Conservation (phyloP, 2,329 filamentous ascomycete genomes). For the Xylariaceae sp. region DNA sequence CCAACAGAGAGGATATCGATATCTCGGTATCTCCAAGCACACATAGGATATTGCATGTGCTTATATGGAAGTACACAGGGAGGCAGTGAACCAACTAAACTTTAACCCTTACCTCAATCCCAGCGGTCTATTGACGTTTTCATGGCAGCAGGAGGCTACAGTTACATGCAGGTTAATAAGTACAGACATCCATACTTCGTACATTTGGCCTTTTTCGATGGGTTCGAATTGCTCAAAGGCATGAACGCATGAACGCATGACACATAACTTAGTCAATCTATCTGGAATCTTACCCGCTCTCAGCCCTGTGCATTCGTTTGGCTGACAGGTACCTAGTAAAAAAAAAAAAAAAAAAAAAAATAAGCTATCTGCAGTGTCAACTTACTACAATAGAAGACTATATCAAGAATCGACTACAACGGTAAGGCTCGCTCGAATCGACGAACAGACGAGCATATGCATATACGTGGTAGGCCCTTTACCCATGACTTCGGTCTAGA, state of each 20-base stretch:
- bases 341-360: conserved; percentile 7
- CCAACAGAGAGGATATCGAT: no score
- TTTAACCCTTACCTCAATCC: neutral
- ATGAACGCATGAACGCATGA: conserved; percentile 4
- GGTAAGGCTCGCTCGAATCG: conserved; percentile 7
- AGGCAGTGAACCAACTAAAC: neutral
- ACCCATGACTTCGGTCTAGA: conserved; percentile 1
- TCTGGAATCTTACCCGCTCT: conserved; percentile 2
- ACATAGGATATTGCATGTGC: no score
- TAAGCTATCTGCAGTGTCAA: neutral
- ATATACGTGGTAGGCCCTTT: conserved; percentile 1
- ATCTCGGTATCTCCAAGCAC: no score
- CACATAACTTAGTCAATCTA: conserved; percentile 2
- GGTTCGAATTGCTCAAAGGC: conserved; percentile 12
- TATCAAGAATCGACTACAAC: conserved; percentile 7
- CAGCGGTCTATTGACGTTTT: neutral
- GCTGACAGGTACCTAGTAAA: conserved; percentile 8
- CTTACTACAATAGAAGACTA: conserved; percentile 1
- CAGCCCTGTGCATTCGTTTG: conserved; percentile 15
- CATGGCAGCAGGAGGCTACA: neutral
- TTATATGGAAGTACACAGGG: neutral
- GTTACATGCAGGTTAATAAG: no score
- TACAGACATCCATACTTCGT: no score
- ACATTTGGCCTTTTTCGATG: neutral
- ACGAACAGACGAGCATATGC: conserved; percentile 6